Conservation (phyloP, 176 grass and related monocot genomes). For the Zea mays region Zm-B73-REFERENCE-NAM-5.0 NC_050099.1:162370001-162370500, state of each 20-base stretch:
- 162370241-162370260: slow-evolving; percentile 5
- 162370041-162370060: no score
- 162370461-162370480: slow-evolving; percentile 43
- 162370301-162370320: no score
- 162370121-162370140: slow-evolving; percentile 40
- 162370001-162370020: no score
- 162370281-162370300: no score
- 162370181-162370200: neutral
- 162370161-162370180: slow-evolving; percentile 33
- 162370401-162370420: slow-evolving; percentile 44
- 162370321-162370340: no score
- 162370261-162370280: no score
- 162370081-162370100: neutral
- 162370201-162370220: slow-evolving; percentile 38
- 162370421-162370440: slow-evolving; percentile 33
- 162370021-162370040: no score
- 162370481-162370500: slow-evolving; percentile 42
- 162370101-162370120: neutral
- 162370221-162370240: slow-evolving; percentile 11
- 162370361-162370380: neutral
- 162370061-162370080: no score
- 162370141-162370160: neutral
- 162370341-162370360: neutral
- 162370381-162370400: neutral
- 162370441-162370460: slow-evolving; percentile 27